phyloP scores from a whole-genome alignment of 176 grass and related monocot species.

The Oryza rufipogon region DNA sequence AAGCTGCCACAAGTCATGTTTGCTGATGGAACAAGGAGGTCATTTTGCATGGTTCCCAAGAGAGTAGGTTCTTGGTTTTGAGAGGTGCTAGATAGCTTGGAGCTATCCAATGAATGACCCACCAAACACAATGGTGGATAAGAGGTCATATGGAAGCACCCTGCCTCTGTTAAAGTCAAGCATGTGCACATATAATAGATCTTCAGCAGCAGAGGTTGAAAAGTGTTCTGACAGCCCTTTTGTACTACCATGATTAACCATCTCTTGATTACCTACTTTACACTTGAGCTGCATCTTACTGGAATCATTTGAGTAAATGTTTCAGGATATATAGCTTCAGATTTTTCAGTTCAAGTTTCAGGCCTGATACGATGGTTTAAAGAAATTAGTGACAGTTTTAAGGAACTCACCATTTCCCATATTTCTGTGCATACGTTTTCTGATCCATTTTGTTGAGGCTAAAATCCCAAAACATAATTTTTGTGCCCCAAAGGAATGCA shows the following conservation, averaged over 20 bases:
- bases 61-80: slow-evolving; percentile 17
- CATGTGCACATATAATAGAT: slow-evolving; percentile 30
- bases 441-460: background rate
- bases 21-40: slow-evolving; percentile 3
- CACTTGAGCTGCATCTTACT: slow-evolving; percentile 1
- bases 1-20: slow-evolving; percentile 19
- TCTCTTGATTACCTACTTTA: background rate
- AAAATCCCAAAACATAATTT: background rate
- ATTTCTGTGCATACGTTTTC: background rate
- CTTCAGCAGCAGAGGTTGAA: slow-evolving; percentile 8
- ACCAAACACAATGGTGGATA: slow-evolving; percentile 23
- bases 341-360: slow-evolving; percentile 1
- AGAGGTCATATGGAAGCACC: slow-evolving; percentile 30
- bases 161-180: background rate
- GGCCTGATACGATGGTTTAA: background rate
- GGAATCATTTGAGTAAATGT: background rate
- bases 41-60: slow-evolving; percentile 26
- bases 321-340: slow-evolving; percentile 8
- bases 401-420: background rate
- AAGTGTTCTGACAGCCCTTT: background rate
- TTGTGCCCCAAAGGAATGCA: slow-evolving; percentile 23
- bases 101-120: background rate
- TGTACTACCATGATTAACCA: slow-evolving; percentile 23
- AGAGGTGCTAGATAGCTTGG: background rate
- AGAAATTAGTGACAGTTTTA: background rate